Evolutionary conservation across 805 yeast genomes (phyloP), one percentile per base, ranked within the genome.

Genomic region (Yarrowia keelungensis): DNA sequence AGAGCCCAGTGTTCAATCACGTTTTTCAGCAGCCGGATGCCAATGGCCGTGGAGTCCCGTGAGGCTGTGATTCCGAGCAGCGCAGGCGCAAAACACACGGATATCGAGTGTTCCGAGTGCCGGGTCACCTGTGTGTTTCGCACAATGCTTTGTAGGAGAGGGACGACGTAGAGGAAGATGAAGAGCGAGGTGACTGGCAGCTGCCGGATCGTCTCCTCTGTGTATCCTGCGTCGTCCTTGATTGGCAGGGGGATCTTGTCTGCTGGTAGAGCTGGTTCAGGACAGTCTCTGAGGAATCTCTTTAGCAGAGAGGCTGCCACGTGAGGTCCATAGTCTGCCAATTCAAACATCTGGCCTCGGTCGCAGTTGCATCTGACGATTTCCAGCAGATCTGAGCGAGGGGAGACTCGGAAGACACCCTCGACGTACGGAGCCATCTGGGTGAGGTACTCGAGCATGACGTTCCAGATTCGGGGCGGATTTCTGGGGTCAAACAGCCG

Each of bases 291-390:
- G 43, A 91, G 75, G 67, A 81, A 84, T 69, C 81, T 79, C 66
- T 72, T 82, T 69, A 82, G 73, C 12, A 78, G 71, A 3, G 85
- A 80, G 12, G 85, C 81, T n/a, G 85, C 81, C 65, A 84, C 81
- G 70, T 81, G 80, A 11, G 88, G 80, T 65, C 86, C 86, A 81
- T 86, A 87, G 74, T 87, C 89, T 67, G 81, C 81, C 45, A 87
- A 78, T 77, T 85, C 81, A 39, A 87, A 74, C 41, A 81, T 72
- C 75, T 87, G 90, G 73, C 84, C 83, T 41, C 89, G 76, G 56
- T 79, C 79, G 49, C 77, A 78, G 39, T 75, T 73, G 59, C 77
- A 79, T 35, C 75, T 73, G 35, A 79, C 69, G 35, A 79, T 73
- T 41, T 69, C 72, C 12, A 76, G 70, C 36, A 72, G 68, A 12